Evolutionary conservation across 1,284 basidiomycete genomes (phyloP).

Genomic region (Sporisorium graminicola): DNA sequence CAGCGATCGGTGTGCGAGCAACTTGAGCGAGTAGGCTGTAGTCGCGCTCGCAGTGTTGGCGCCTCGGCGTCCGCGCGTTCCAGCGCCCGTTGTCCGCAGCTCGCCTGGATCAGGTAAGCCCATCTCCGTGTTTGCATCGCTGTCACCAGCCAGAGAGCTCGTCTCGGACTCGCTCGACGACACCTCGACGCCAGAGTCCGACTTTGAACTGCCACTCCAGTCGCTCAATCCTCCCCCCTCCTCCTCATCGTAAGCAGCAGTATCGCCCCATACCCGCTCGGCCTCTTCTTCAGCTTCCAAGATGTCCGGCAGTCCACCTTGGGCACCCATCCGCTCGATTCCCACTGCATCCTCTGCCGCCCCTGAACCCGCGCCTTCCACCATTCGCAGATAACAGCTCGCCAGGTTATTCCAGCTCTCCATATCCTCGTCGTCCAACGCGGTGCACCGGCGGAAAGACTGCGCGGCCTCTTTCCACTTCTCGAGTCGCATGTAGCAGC

Average conservation of each 20-base stretch:
- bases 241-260: conserved; percentile 3
- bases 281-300: conserved; percentile 54
- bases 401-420: conserved; percentile 99
- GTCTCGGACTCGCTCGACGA: conserved; percentile 37
- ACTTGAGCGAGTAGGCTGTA: conserved; percentile 76
- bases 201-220: conserved; percentile 48
- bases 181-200: conserved; percentile 51
- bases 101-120: conserved; percentile 32
- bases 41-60: conserved; percentile 9
- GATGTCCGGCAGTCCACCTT: conserved; percentile 37
- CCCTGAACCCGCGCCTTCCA: conserved; percentile 32
- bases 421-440: conserved; percentile 93
- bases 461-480: conserved; percentile 81
- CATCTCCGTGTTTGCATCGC: conserved; percentile 44
- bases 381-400: conserved; percentile 81
- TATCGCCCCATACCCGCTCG: conserved; percentile 42
- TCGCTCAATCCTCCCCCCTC: conserved; percentile 31
- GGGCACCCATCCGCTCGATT: conserved; percentile 37
- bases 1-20: conserved; percentile 93
- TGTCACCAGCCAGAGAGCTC: conserved; percentile 6
- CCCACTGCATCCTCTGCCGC: conserved; percentile 34
- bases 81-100: neutral
- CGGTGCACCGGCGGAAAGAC: conserved; percentile 86
- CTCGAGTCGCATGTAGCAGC: conserved; percentile 83
- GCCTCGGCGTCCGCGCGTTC: neutral